These are phyloP conservation scores for Myxozyma sirexii DNA, from an alignment of 805 yeast species.

Conservation along the genomic window DNA sequence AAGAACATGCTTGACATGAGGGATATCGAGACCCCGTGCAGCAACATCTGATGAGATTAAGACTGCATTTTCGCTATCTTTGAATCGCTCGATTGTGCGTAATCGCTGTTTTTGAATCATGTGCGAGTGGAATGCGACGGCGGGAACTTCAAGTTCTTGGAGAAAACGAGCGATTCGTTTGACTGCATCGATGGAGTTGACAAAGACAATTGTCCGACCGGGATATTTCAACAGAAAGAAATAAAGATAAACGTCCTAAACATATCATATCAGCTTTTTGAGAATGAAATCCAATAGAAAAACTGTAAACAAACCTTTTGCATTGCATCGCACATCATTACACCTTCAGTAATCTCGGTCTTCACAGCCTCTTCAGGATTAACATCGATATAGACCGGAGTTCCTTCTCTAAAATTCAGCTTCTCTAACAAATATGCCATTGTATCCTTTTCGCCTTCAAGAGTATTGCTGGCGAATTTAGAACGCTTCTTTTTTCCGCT, in stretches of 20 bases:
- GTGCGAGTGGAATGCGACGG: constrained; percentile 83
- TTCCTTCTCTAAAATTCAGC: constrained; percentile 65
- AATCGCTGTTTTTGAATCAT: constrained; percentile 95
- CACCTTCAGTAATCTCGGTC: constrained; percentile 73
- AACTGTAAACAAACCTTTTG: no score
- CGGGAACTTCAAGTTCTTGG: constrained; percentile 63
- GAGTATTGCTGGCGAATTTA: constrained; percentile 17
- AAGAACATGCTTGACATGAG: constrained; percentile 87
- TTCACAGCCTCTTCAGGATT: constrained; percentile 85
- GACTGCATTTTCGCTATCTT: constrained; percentile 51
- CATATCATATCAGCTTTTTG: no score
- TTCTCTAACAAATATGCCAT: constrained; percentile 66
- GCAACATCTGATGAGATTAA: constrained; percentile 96
- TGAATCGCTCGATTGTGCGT: constrained; percentile 80
- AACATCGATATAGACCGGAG: constrained; percentile 76
- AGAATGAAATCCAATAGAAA: no score
- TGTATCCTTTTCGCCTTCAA: constrained; percentile 54
- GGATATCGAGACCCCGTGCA: constrained; percentile 95
- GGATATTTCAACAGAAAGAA: constrained; percentile 85
- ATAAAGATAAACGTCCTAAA: constrained; percentile 75
- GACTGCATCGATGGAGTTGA: constrained; percentile 94
- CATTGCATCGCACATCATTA: constrained; percentile 86
- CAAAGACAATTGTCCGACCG: constrained; percentile 86
- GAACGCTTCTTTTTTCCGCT: constrained; percentile 34
- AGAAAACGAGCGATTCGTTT: constrained; percentile 79